These are phyloP conservation scores for Exophiala spinifera DNA, from an alignment of 2,329 filamentous ascomycete genomes.

Conservation along the genomic window DNA sequence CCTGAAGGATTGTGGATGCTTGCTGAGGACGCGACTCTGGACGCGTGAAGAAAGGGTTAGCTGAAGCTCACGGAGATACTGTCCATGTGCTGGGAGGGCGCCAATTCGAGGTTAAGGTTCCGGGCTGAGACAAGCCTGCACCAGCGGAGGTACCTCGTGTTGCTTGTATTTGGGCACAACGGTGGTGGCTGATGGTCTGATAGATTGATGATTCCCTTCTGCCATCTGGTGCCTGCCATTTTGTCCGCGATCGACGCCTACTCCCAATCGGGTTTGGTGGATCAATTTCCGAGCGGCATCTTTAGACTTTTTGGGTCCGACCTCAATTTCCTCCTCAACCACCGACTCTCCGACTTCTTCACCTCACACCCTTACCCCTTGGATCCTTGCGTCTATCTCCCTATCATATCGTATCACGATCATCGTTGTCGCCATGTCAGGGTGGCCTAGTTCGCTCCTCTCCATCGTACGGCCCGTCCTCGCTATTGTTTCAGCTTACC, in stretches of 20 bases:
- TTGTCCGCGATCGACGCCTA: background rate
- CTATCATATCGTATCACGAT: background rate
- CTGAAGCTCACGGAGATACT: background rate
- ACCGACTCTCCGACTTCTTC: conserved; percentile 7
- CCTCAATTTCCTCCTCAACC: conserved; percentile 7
- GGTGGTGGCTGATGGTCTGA: no score
- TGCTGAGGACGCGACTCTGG: background rate
- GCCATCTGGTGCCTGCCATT: no score
- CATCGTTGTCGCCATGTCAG: background rate
- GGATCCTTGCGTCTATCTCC: background rate
- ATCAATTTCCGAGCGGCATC: conserved; percentile 1
- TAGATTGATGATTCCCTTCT: no score
- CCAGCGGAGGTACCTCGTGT: no score
- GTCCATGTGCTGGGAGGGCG: background rate
- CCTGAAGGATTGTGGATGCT: background rate
- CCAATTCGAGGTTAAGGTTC: no score
- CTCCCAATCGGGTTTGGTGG: background rate
- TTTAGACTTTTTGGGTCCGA: background rate
- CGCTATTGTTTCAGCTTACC: conserved; percentile 7
- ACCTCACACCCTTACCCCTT: no score
- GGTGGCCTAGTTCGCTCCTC: background rate
- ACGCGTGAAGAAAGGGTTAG: background rate
- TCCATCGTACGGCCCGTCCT: no score
- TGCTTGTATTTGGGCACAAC: no score
- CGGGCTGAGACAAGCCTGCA: no score